phyloP scores from a whole-genome alignment of 345 rosid genomes.

The Arabidopsis suecica region DNA sequence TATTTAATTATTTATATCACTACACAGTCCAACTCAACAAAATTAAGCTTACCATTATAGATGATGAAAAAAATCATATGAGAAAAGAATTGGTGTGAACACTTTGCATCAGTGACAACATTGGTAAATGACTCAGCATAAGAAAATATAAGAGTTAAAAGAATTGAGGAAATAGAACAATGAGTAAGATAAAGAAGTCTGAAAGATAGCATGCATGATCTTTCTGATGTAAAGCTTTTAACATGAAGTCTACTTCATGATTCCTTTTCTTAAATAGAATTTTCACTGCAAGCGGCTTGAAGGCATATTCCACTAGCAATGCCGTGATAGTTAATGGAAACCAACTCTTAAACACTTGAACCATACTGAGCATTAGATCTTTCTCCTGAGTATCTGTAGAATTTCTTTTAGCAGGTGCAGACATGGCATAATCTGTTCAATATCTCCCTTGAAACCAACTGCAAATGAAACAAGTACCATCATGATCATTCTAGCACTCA shows the following conservation, averaged over 20 bases:
- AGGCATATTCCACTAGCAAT: neutral
- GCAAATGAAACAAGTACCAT: constrained; percentile 24
- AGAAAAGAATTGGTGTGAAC: neutral
- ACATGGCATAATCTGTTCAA: constrained; percentile 46
- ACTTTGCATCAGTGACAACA: neutral
- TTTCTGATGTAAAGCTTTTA: neutral
- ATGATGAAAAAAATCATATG: neutral
- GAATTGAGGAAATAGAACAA: neutral
- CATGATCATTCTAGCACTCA: constrained; percentile 1
- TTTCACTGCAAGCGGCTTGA: neutral
- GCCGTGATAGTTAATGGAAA: neutral
- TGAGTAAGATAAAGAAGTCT: constrained; percentile 7
- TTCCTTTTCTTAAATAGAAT: neutral
- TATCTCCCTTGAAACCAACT: constrained; percentile 35
- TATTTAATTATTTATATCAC: neutral
- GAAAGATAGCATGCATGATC: constrained; percentile 15
- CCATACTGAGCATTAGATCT: constrained; percentile 54
- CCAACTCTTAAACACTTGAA: constrained; percentile 4
- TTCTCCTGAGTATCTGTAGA: constrained; percentile 48
- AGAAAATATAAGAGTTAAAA: neutral
- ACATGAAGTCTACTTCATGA: constrained; percentile 18
- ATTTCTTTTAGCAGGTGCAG: constrained; percentile 50
- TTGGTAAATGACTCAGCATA: neutral
- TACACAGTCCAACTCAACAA: neutral
- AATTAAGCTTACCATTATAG: neutral